Evolutionary conservation across 257 asterid genomes (phyloP).

Genomic region (Jaltomata sinuosa): DNA sequence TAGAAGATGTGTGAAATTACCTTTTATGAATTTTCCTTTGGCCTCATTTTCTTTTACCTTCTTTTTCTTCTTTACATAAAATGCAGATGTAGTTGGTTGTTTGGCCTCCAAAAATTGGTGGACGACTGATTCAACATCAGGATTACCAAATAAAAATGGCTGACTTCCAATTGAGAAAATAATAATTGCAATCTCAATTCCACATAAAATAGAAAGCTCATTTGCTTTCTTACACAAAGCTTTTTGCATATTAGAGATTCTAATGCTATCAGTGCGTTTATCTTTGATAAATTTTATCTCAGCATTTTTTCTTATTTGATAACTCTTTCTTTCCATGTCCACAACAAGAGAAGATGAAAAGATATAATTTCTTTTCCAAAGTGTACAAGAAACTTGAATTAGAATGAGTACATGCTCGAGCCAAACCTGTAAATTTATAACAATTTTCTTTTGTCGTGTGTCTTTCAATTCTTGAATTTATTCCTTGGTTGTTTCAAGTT

Average conservation of each 20-base stretch:
- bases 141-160: background rate
- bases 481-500: background rate
- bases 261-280: background rate
- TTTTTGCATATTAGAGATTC: background rate
- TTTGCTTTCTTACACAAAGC: background rate
- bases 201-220: background rate
- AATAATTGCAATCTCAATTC: background rate
- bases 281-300: background rate
- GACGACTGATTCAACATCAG: background rate
- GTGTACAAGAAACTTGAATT: background rate
- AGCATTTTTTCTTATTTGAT: background rate
- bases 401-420: background rate
- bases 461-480: background rate
- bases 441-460: background rate
- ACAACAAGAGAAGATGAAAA: background rate
- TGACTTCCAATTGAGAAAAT: background rate
- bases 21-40: background rate
- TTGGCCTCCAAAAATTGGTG: background rate
- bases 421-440: background rate
- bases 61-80: background rate
- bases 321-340: background rate
- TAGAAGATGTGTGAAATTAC: background rate
- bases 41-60: background rate
- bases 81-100: background rate
- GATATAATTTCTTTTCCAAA: background rate